Percentiles rank a stretch among this genome's conserved stretches.
Conservation (phyloP, 148 eudicot species). For the Rhododendron kiyosumense region DNA sequence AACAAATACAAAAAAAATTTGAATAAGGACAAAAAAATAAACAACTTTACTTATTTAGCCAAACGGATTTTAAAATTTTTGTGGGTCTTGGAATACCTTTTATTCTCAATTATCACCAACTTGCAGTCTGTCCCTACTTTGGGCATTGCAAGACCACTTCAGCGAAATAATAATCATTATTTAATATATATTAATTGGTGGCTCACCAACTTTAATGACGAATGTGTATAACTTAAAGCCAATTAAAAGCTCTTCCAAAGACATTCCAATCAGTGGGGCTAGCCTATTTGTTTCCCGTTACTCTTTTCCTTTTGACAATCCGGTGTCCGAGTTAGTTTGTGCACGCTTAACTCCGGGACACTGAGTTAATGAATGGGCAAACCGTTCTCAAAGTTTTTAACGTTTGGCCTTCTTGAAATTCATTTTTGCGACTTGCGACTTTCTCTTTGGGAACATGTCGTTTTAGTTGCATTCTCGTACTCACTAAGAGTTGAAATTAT, state of each 20-base stretch:
- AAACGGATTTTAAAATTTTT: no score
- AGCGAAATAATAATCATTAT: neutral
- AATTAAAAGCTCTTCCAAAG: neutral
- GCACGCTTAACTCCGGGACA: neutral
- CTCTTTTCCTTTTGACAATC: neutral
- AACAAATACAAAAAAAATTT: no score
- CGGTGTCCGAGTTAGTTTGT: neutral
- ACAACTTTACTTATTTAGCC: no score
- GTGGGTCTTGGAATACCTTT: neutral
- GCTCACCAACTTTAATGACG: neutral
- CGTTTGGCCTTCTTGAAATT: neutral
- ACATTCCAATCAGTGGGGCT: neutral
- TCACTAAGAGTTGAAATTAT: no score
- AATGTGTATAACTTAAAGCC: neutral
- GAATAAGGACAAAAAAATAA: no score
- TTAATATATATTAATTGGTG: neutral
- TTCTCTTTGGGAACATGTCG: no score
- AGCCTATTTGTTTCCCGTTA: neutral
- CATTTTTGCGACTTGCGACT: no score
- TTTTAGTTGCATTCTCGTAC: no score
- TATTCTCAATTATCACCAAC: constrained; percentile 1
- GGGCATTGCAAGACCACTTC: neutral
- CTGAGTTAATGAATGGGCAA: neutral
- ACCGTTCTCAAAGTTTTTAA: neutral
- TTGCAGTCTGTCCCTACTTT: neutral